Evolutionary conservation across 495 filamentous ascomycete genomes (phyloP), one percentile per base, ranked within the genome.

Genomic region (Penicillium simplicissimum): DNA sequence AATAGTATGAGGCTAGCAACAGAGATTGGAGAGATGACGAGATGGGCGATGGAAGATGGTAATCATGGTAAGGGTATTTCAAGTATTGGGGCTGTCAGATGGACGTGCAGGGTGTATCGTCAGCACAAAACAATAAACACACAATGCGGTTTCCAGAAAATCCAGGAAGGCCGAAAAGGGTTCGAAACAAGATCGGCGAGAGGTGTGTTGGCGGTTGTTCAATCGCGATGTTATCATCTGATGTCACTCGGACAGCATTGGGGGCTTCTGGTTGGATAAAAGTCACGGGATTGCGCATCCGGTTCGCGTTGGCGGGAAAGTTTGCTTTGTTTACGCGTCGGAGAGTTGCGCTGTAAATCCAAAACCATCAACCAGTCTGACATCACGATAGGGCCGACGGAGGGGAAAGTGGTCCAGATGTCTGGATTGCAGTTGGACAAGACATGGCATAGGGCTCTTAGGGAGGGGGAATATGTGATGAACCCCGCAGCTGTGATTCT

Each of bases 211-310:
- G 14, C 3, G 31, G 31, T 42, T 57, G 28, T 31, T n/a, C 17
- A 14, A 3, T 11, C 23, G 19, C 14, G 42, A 19, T 49, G 45
- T 51, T 36, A 37, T 37, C 51, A 45, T 54, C 28, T 60, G 51
- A 60, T 47, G 51, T 54, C 58, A 60, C 40, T 55, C 3, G 31
- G 8, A 8, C 11, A 5, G 35, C 10, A 19, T 34, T 42, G 21
- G 31, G 7, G 57, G 47, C 35, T 42, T 42, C 45, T 55, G 53
- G 53, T 55, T 55, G 53, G 53, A 38, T 33, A n/a, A 14, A 33
- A 17, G 61, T 69, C 69, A 71, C 67, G 69, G 67, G 69, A 69
- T 54, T 59, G 31, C 63, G 68, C 57, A 69, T 69, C n/a, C 21
- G 49, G 55, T 67, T 71, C 67, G 64, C 55, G 69, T 58, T 58